Evolutionary conservation across 139 green algal genomes (phyloP), one percentile per base, ranked within the genome.

Genomic region (Tetradesmus lagerheimii): DNA sequence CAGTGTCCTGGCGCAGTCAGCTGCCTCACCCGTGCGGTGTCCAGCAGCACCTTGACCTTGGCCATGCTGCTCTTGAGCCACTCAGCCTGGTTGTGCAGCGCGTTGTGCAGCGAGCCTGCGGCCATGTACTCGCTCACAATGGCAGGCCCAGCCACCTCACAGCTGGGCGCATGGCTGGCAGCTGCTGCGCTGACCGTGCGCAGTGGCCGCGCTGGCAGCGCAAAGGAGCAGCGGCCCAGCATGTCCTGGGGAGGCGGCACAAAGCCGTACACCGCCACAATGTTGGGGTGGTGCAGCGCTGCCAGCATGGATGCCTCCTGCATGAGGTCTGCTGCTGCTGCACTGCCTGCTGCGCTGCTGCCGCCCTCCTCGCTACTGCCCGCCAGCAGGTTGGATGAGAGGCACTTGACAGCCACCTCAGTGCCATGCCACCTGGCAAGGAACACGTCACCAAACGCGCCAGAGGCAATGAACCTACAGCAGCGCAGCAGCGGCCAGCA

Each of bases 211-310:
- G 31, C 12, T 20, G 31, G 71, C 71, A 37, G 71, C 71, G 16
- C 50, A 20, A 64, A 25, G 15, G 50, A 64, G 50, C 50, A 64
- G 50, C 50, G 50, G 50, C 71, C 71, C 78, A 53, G 78, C 78
- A 64, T 35, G n/a, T 64, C 38, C 38, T 84, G 27, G 27, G 80
- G 39, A 16, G 93, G 93, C 91, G 97, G 91, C 31, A 97, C 95
- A 6, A 96, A 89, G 57, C 95, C 95, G 85, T 96, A 97, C 89
- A 97, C 94, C 90, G 93, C 95, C 53, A 96, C 95, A n/a, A 96
- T 89, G 64, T 95, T 95, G 81, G 92, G 93, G 76, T 96, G 93
- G 31, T 92, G 81, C 80, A 94, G 90, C 45, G 89, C 86, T 39
- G 89, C 91, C 83, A 97, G 94, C 85, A 96, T 89, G 37, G 94